Evolutionary conservation across 2,329 filamentous ascomycete genomes (phyloP), one percentile per base, ranked within the genome.

Genomic region (Arthrinium puccinioides): DNA sequence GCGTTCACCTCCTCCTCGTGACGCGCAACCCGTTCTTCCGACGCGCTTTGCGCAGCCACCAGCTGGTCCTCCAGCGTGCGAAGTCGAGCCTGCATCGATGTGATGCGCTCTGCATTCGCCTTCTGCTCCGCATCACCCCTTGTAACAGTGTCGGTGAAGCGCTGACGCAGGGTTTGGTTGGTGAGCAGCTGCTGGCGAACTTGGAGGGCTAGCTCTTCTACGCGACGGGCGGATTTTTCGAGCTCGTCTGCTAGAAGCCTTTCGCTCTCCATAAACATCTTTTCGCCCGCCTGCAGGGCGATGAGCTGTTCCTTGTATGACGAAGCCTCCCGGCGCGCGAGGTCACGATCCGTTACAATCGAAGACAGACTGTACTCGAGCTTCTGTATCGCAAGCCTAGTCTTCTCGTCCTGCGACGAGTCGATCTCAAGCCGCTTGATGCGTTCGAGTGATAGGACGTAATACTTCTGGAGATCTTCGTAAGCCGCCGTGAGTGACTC

Each of bases 101-200:
- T 86, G 56, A 98, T 95, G 51, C 86, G 84, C 36, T 79, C 72
- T 11, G 84, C 84, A 44, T 88, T 94, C 42, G 79, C 66, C 52
- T 82, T 81, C 57, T 94, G 89, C 50, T 92, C 87, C 21, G 74
- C 72, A 52, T 97, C 90, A 40, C 90, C 89, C 45, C 87, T 84
- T 36, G 78, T 69, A 25, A 97, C 85, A 2, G 89, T 87, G 15
- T 85, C 76, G 6, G 82, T 69, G 3, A 98, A 78, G 28, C 90
- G 84, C 39, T 76, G 69, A 39, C 88, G 82, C 34, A 98, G 70
- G 20, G 76, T 70, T 25, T 75, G 71, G 59, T 97, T 97, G 21
- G 76, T 75, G n/a, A 79, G 68, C 28, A 97, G 72, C 60, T 96
- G 90, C 39, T 79, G 70, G 39, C 82, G 80, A 18, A 96, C 87